phyloP scores from a whole-genome alignment of 768 basidiomycete genomes.

The Hypholoma fasciculare region DNA sequence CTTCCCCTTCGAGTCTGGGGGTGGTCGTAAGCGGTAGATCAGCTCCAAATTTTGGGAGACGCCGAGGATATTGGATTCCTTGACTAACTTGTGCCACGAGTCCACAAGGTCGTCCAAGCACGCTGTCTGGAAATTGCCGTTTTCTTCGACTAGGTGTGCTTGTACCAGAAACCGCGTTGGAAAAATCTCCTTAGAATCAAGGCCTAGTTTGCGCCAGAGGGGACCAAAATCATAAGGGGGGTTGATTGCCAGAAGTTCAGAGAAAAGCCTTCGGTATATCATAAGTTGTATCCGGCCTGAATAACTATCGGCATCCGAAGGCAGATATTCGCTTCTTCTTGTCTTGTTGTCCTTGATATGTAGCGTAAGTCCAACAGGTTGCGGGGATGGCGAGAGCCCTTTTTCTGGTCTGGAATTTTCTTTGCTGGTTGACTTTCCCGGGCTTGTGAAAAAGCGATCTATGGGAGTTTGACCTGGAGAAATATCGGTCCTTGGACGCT shows the following conservation, averaged over 20 bases:
- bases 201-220: constrained; percentile 49
- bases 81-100: constrained; percentile 29
- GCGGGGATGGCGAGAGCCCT: background rate
- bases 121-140: constrained; percentile 16
- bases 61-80: constrained; percentile 25
- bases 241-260: constrained; percentile 43
- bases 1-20: constrained; percentile 17
- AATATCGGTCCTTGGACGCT: constrained; percentile 4
- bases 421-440: constrained; percentile 4
- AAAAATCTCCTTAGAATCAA: constrained; percentile 45
- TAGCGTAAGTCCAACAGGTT: constrained; percentile 28
- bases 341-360: constrained; percentile 73
- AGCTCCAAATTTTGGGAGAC: constrained; percentile 46
- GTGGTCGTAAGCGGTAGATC: constrained; percentile 49
- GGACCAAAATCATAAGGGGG: constrained; percentile 49
- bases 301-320: constrained; percentile 56
- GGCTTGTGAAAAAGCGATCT: constrained; percentile 14
- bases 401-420: background rate
- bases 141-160: constrained; percentile 29
- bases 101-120: constrained; percentile 41
- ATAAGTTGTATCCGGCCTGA: constrained; percentile 72
- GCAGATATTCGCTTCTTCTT: constrained; percentile 47
- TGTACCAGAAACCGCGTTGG: constrained; percentile 51
- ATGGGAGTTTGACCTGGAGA: constrained; percentile 9
- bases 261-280: constrained; percentile 72